These are phyloP conservation scores for Eucalyptus sp. DNA, from an alignment of 345 rosid genomes.

Conservation along the genomic window DNA sequence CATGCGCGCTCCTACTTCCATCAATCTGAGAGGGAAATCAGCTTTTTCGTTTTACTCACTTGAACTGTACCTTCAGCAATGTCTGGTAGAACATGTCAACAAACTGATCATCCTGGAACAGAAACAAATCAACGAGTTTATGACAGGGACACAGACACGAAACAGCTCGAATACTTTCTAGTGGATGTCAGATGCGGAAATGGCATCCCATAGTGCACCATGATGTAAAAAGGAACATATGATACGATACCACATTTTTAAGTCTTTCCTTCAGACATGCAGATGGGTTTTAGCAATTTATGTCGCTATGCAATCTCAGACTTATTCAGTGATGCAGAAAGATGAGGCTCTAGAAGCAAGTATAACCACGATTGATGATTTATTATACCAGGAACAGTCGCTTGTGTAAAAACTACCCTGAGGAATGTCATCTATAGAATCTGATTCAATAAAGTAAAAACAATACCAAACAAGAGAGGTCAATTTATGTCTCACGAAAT, in stretches of 20 bases:
- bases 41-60: slow-evolving; percentile 9
- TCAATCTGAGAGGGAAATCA: not conserved
- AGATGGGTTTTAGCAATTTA: not conserved
- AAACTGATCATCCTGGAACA: slow-evolving; percentile 49
- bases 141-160: not conserved
- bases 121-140: not conserved
- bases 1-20: not conserved
- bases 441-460: not conserved
- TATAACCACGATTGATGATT: not conserved
- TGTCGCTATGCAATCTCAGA: not conserved
- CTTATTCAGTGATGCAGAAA: not conserved
- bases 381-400: not conserved
- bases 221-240: not conserved
- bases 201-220: not conserved
- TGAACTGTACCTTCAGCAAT: slow-evolving; percentile 29
- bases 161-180: not conserved
- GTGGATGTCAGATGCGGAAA: not conserved
- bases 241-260: not conserved
- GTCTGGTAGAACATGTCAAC: slow-evolving; percentile 53
- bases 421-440: not conserved
- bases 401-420: not conserved
- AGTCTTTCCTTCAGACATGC: not conserved
- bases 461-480: not conserved
- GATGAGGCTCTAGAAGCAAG: not conserved
- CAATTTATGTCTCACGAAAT: not conserved